Percentiles rank a stretch among this genome's conserved stretches.
Conservation (phyloP, 345 rosid species). For the Melaleuca quinquenervia region DNA sequence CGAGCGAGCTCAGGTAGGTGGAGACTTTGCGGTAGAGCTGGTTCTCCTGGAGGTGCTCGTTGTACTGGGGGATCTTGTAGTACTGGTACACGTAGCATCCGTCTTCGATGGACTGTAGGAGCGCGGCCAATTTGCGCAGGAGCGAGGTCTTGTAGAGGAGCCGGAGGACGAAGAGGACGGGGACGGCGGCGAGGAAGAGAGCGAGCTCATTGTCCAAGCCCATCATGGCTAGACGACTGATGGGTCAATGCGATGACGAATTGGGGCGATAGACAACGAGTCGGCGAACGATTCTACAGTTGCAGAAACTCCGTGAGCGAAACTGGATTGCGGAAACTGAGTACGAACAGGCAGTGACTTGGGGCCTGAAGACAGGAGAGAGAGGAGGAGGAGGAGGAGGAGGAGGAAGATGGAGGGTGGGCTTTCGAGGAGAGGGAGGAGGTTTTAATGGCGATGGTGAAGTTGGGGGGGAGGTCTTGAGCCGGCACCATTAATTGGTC, state of each 20-base stretch:
- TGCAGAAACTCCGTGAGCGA: not conserved
- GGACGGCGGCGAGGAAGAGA: not conserved
- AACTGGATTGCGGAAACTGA: not conserved
- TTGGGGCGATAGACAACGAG: not conserved
- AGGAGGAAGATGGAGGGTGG: not conserved
- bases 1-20: conserved; percentile 35
- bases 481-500: conserved; percentile 3
- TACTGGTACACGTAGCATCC: conserved; percentile 28
- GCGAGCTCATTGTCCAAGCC: not conserved
- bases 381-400: not conserved
- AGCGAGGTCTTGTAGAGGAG: conserved; percentile 23
- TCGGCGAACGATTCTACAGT: not conserved
- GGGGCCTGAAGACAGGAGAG: not conserved
- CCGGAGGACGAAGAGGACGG: conserved; percentile 9
- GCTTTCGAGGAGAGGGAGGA: not conserved
- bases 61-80: conserved; percentile 37
- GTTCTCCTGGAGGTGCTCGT: conserved; percentile 38
- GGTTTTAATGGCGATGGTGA: not conserved
- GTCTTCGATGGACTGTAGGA: conserved; percentile 24
- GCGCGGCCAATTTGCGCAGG: conserved; percentile 6
- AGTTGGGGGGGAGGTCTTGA: not conserved
- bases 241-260: not conserved
- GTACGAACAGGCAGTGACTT: not conserved
- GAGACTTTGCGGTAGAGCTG: conserved; percentile 34
- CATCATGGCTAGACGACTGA: not conserved